Conservation (phyloP, 2,329 filamentous ascomycete genomes). For the Dryadomyces quercus-mongolicae region DNA sequence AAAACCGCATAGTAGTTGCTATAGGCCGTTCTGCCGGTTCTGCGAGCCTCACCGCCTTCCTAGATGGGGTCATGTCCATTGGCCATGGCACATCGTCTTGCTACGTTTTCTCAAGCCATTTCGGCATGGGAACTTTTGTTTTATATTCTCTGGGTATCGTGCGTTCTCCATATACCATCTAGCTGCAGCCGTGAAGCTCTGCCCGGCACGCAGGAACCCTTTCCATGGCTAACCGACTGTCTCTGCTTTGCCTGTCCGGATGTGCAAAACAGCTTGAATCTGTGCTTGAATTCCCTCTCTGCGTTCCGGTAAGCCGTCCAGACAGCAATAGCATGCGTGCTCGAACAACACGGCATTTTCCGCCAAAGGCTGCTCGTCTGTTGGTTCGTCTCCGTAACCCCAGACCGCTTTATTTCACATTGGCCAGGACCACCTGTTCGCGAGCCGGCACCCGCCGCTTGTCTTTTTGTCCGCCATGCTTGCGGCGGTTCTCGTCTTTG, state of each 20-base stretch:
- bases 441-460: constrained; percentile 44
- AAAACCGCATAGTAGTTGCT: neutral
- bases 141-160: neutral
- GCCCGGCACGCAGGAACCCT: no score
- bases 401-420: constrained; percentile 32
- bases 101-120: neutral
- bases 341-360: no score
- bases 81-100: no score
- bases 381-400: neutral
- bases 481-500: constrained; percentile 86
- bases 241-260: no score
- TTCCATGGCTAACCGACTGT: no score
- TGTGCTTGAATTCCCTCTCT: no score
- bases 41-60: neutral
- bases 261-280: no score
- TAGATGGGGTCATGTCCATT: neutral
- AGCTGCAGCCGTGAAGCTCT: no score
- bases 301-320: no score
- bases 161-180: neutral
- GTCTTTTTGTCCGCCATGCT: constrained; percentile 76
- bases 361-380: neutral
- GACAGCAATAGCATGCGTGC: no score
- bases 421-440: constrained; percentile 81
- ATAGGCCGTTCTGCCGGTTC: neutral
- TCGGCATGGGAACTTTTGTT: neutral